Conservation (phyloP, 257 asterid genomes). For the Ehretia macrophylla region DNA sequence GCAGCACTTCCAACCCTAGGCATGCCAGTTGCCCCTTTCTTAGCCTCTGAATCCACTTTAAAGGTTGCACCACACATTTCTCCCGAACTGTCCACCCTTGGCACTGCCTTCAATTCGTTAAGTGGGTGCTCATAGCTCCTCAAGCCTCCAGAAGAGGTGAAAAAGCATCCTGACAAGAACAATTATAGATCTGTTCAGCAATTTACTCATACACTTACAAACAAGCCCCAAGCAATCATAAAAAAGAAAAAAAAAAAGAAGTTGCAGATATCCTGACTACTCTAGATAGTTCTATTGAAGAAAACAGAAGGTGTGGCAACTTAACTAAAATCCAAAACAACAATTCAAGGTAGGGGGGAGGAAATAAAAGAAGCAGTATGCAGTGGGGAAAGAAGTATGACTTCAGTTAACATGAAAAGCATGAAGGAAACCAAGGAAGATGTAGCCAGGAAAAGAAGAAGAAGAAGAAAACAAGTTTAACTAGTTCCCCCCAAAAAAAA, state of each 20-base stretch:
- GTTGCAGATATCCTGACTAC: too few species aligned
- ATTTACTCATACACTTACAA: neutral
- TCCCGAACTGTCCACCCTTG: slow-evolving; percentile 92
- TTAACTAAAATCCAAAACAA: too few species aligned
- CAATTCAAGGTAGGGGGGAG: too few species aligned
- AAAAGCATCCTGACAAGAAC: slow-evolving; percentile 65
- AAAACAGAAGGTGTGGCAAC: slow-evolving; percentile 24
- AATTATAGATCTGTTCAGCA: neutral
- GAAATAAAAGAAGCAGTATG: neutral
- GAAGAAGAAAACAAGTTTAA: neutral
- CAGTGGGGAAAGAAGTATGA: neutral
- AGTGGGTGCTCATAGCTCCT: slow-evolving; percentile 87
- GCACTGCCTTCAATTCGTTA: slow-evolving; percentile 86
- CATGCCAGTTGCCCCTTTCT: slow-evolving; percentile 58
- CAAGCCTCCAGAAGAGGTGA: slow-evolving; percentile 92
- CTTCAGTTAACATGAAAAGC: neutral
- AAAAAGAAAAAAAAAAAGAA: too few species aligned
- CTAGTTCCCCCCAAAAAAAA: too few species aligned
- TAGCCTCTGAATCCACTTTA: slow-evolving; percentile 70
- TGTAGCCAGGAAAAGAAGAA: too few species aligned
- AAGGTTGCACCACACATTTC: slow-evolving; percentile 84
- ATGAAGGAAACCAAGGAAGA: too few species aligned
- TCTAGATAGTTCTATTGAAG: too few species aligned
- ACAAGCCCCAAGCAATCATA: neutral
- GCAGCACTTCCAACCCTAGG: slow-evolving; percentile 96